Evolutionary conservation across 2,329 filamentous ascomycete genomes (phyloP), one percentile per base, ranked within the genome.

Genomic region (Pseudodiploospora longispora): DNA sequence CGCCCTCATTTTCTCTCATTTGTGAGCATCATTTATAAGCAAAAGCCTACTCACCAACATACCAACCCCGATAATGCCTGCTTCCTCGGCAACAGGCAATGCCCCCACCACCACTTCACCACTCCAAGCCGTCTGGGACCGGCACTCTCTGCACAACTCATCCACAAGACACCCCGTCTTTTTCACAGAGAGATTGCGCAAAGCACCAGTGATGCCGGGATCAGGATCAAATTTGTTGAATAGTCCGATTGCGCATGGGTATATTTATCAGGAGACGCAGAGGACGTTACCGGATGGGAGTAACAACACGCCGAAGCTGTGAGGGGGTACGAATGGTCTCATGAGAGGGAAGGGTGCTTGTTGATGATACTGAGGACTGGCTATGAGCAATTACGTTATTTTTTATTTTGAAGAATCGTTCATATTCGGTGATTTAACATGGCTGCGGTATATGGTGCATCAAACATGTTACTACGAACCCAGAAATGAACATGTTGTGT

Each of bases 111-210:
- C 46, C 32, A 6, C 40, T n/a, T 28, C 47, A 12, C 43, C 40
- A 36, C 51, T 57, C 42, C 55, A 59, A 46, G 46, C 50, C 6
- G 49, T 54, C 19, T 55, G 55, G 57, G 52, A 57, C 36, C 54
- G 54, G 27, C 57, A 60, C 44, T 33, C 46, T 42, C 49, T 55
- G 5, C 75, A 74, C 56, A 73, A 84, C 58, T 68, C 77, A 7
- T 78, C 84, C 1, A 71, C 70, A 34, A 67, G 77, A 28, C 85
- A 90, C 52, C 85, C 85, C 0, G 85, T 87, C 1, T 90, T 90
- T 65, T 88, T 89, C 65, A 85, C 83, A 0, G 69, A 77, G 30
- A 71, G 72, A 41, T 64, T 87, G 41, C 75, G 74, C 46, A 76
- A 73, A 53, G 70, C 75, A 3, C 74, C 79, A 5, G 67, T 72